phyloP scores from a whole-genome alignment of 306 rosid species.

The Trifolium dubium region DNA sequence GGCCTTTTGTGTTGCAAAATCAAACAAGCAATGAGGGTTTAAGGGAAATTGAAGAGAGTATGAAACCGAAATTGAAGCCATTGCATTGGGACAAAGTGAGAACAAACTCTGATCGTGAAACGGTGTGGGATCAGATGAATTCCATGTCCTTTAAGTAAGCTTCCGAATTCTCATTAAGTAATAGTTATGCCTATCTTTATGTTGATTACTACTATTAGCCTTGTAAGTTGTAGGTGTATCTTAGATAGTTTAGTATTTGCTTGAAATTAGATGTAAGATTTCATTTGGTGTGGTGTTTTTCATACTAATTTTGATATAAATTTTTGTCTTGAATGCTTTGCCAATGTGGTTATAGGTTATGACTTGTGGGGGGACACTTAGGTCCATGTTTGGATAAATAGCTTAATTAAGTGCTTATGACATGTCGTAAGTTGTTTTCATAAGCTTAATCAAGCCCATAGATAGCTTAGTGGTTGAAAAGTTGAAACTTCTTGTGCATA shows the following conservation, averaged over 20 bases:
- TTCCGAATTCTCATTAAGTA: background rate
- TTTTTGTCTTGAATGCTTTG: background rate
- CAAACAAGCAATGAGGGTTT: constrained; percentile 34
- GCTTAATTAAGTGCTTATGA: background rate
- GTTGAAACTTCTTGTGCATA: constrained; percentile 13
- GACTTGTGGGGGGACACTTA: constrained; percentile 2
- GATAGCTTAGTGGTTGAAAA: background rate
- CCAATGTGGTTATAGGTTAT: constrained; percentile 11
- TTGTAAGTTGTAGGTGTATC: background rate
- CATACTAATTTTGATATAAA: background rate
- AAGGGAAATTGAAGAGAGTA: constrained; percentile 55
- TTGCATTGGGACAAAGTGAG: constrained; percentile 97
- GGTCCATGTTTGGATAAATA: background rate
- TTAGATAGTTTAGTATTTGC: constrained; percentile 12
- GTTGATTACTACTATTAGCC: background rate
- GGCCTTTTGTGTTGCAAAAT: constrained; percentile 56
- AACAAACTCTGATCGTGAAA: constrained; percentile 86
- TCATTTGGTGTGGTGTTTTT: constrained; percentile 16
- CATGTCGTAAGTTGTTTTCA: background rate
- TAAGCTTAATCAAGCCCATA: background rate
- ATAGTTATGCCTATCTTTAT: background rate
- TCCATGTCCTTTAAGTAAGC: constrained; percentile 88
- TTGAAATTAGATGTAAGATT: background rate
- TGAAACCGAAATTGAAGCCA: constrained; percentile 78
- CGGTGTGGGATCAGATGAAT: constrained; percentile 97